Evolutionary conservation across 2,329 filamentous ascomycete species (phyloP), one percentile per base, ranked within the genome.

Genomic region (Neopestalotiopsis clavispora): DNA sequence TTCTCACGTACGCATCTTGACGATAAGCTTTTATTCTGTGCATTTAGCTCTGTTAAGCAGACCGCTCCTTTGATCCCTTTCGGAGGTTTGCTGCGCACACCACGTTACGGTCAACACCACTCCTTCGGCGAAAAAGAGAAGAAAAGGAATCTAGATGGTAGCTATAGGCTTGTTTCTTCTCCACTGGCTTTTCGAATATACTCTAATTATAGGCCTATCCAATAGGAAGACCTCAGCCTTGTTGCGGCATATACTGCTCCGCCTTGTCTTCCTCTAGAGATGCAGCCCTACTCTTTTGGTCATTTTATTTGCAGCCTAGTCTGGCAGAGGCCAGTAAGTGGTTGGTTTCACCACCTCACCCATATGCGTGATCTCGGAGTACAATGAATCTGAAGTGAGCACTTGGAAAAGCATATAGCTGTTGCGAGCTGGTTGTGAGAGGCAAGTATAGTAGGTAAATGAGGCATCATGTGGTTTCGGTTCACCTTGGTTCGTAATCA

Each of bases 1-100:
- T 52, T 49, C 45, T 52, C 45, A 52, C 45, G 45, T 52, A 52
- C 45, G 45, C 45, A 52, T 52, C 45, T 52, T 52, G 17, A 52
- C n/a, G 9, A n/a, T 52, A 52, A 52, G 45, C 45, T 52, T 52
- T 52, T 52, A 17, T 52, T 52, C 10, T 38, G 34, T 38, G 10
- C 6, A 38, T 7, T 38, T 7, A 38, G 6, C 34, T 52, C 45
- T 52, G 45, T 52, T 52, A 52, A 20, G 45, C 45, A 52, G 45
- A 52, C 45, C 45, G 45, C 45, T 52, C 45, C 45, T 52, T 20
- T 52, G 14, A 17, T 38, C 34, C 10, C 34, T 7, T 38, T 38
- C 34, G 34, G 34, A 10, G 34, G 6, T 38, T 10, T 38, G 42
- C n/a, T 52, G 45, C n/a, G 45, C 45, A n/a, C 45, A 52, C 45